Evolutionary conservation across 2,329 filamentous ascomycete species (phyloP), one percentile per base, ranked within the genome.

Genomic region (Calonectria henricotiae): DNA sequence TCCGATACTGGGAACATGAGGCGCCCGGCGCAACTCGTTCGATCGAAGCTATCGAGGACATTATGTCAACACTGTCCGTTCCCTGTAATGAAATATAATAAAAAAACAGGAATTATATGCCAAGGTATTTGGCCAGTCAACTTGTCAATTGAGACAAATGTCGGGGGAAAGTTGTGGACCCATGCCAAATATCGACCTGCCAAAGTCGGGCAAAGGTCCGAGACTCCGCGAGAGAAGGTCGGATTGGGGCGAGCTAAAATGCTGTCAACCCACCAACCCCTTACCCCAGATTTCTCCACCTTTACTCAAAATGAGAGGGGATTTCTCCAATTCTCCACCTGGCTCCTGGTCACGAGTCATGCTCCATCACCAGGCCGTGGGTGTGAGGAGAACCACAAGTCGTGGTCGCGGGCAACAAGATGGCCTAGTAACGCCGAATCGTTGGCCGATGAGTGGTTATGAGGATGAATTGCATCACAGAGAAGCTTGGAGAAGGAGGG

Each of bases 1-100:
- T 68, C 2, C 49, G 30, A 27, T 68, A 63, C 44, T 68, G 66
- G 66, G 60, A 63, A 23, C 55, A 46, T n/a, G 66, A 68, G 39
- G 47, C 27, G 20, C 66, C 66, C 13, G 66, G 64, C 17, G 64
- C 49, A 15, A 47, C 41, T 20, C 64, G 64, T 5, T 20, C 64
- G 17, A 60, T 60, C 23, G 54, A 66, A 23, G 64, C 37, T 17
- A 54, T 64, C n/a, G 62, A 64, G 30, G 46, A 49, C 17, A 51
- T 64, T 11, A 43, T 64, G 62, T 30, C 62, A 2, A 64, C 51
- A 1, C 20, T 61, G 3, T 15, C 39, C 27, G 25, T 43, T 15
- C 23, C 37, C 5, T 44, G 39, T 44, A 44, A 20, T 15, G n/a
- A 23, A 43, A 44, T 6, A 12, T 11, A 39, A 27, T 7, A 12